These are phyloP conservation scores for Camelina laxa DNA, from an alignment of 345 rosid species.

Conservation along the genomic window DNA sequence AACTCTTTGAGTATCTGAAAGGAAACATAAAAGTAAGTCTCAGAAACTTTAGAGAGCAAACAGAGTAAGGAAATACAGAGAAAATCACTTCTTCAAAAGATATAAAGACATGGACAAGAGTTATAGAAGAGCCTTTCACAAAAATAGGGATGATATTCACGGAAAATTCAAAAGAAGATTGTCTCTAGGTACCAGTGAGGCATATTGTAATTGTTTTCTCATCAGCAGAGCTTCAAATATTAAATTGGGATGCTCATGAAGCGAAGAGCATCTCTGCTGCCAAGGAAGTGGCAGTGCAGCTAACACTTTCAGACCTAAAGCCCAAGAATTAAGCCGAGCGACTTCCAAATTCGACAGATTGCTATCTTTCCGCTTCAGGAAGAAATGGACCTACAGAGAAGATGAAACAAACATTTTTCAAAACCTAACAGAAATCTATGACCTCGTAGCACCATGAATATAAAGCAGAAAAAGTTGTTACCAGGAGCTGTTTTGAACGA, in stretches of 20 bases:
- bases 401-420: slow-evolving; percentile 40
- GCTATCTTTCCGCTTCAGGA: slow-evolving; percentile 86
- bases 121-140: slow-evolving; percentile 11
- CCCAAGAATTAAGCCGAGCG: slow-evolving; percentile 95
- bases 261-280: slow-evolving; percentile 97
- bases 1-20: slow-evolving; percentile 89
- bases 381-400: slow-evolving; percentile 84
- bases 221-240: slow-evolving; percentile 93
- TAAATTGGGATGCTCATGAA: slow-evolving; percentile 94
- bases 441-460: slow-evolving; percentile 11
- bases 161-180: slow-evolving; percentile 10
- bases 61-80: slow-evolving; percentile 11
- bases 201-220: slow-evolving; percentile 95
- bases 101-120: slow-evolving; percentile 17
- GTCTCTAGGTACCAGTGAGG: slow-evolving; percentile 62
- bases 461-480: slow-evolving; percentile 42
- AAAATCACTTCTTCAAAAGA: slow-evolving; percentile 6
- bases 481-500: slow-evolving; percentile 96
- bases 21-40: slow-evolving; percentile 38
- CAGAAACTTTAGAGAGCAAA: slow-evolving; percentile 26
- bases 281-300: slow-evolving; percentile 96
- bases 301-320: slow-evolving; percentile 93
- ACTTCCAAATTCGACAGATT: slow-evolving; percentile 80
- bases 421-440: neutral
- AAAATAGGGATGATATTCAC: slow-evolving; percentile 19